Evolutionary conservation across 108 stramenopile genomes (phyloP).

Genomic region (Cyclostephanos tholiformis): DNA sequence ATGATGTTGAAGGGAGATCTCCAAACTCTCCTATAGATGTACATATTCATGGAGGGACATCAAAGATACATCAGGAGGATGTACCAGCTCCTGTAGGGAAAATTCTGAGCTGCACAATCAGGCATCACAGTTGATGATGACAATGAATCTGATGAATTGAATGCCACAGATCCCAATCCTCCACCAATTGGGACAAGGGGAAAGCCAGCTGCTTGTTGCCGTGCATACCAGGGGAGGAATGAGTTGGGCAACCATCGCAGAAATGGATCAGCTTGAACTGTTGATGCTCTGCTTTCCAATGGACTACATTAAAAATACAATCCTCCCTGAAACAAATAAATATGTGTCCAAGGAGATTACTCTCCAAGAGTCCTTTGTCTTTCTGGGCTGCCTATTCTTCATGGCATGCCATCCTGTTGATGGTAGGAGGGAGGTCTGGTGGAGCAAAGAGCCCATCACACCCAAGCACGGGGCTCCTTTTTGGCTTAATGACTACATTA

Average conservation of each 20-base stretch:
- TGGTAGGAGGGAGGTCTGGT: neutral
- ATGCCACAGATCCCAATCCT: neutral
- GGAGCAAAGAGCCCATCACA: neutral
- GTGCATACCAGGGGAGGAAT: neutral
- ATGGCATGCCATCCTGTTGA: neutral
- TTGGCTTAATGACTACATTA: neutral
- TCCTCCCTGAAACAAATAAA: neutral
- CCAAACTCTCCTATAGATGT: too few species aligned
- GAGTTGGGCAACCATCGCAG: neutral
- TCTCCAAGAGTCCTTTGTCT: neutral
- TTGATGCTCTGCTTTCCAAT: neutral
- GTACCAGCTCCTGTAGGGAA: too few species aligned
- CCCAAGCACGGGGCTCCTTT: neutral
- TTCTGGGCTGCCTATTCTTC: neutral
- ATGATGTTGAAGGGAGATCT: too few species aligned
- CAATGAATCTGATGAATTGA: neutral
- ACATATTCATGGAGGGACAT: too few species aligned
- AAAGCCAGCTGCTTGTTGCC: neutral
- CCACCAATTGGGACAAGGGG: neutral
- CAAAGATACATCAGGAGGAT: too few species aligned
- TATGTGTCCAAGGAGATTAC: neutral
- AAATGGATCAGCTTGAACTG: neutral
- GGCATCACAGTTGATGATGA: neutral
- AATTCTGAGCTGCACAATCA: too few species aligned
- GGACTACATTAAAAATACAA: neutral